Percentiles rank a stretch among this genome's conserved stretches.
Evolutionary conservation across 306 rosid species (phyloP).

Genomic region (Quercus ilex): DNA sequence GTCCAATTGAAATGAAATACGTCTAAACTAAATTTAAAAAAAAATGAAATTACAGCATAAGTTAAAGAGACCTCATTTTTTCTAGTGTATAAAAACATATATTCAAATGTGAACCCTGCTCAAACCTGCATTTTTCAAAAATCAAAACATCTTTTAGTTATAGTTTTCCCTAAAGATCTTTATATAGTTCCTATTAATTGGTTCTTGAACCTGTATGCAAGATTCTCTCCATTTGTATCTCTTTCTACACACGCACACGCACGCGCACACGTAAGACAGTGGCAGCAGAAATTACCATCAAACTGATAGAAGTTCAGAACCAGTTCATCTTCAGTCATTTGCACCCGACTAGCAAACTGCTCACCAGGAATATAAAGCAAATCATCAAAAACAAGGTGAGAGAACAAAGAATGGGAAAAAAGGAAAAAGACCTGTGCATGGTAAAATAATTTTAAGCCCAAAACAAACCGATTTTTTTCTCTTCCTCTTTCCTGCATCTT

Average conservation of each 20-base stretch:
- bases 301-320: conserved; percentile 69
- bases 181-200: not conserved
- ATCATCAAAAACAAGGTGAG: not conserved
- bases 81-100: not conserved
- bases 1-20: not conserved
- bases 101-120: not conserved
- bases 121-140: not conserved
- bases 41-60: not conserved
- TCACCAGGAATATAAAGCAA: conserved; percentile 20
- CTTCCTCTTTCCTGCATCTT: conserved; percentile 58
- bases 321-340: conserved; percentile 86
- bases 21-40: not conserved
- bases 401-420: not conserved
- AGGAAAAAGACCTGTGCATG: conserved; percentile 2
- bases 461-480: conserved; percentile 60
- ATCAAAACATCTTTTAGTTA: not conserved
- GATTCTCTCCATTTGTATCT: not conserved
- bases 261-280: conserved; percentile 11
- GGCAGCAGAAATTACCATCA: conserved; percentile 60
- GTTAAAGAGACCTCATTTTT: not conserved
- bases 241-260: not conserved
- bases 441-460: not conserved
- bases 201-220: not conserved
- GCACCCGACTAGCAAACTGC: conserved; percentile 76
- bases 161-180: not conserved